These are phyloP conservation scores for Linum usitatissimum DNA, from an alignment of 345 rosid genomes.

Conservation along the genomic window DNA sequence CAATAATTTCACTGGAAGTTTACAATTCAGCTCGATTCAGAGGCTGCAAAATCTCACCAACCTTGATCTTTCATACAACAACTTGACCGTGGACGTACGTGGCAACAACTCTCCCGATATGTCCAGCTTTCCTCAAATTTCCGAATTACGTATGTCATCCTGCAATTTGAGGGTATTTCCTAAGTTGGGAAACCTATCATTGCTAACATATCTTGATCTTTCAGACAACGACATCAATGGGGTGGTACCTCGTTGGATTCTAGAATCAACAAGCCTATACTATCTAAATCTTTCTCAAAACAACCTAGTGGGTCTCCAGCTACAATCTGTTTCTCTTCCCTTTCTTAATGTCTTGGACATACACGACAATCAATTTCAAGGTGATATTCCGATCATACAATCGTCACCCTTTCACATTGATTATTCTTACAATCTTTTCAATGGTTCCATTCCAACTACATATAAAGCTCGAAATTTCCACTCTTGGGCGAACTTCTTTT, in stretches of 20 bases:
- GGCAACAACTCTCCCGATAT: not conserved
- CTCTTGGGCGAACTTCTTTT: slow-evolving; percentile 18
- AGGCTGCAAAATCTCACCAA: slow-evolving; percentile 12
- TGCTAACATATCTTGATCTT: slow-evolving; percentile 20
- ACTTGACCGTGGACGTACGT: slow-evolving; percentile 14
- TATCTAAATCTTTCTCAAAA: slow-evolving; percentile 16
- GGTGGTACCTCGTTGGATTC: slow-evolving; percentile 36
- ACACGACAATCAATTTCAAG: slow-evolving; percentile 20
- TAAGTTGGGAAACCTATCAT: slow-evolving; percentile 17
- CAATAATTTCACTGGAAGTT: slow-evolving; percentile 34
- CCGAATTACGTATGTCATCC: slow-evolving; percentile 31
- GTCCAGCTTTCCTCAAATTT: slow-evolving; percentile 9
- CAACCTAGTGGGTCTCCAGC: slow-evolving; percentile 9
- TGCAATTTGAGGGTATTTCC: slow-evolving; percentile 31
- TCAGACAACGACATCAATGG: slow-evolving; percentile 32
- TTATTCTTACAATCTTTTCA: slow-evolving; percentile 25
- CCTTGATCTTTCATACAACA: slow-evolving; percentile 29
- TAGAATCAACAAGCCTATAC: slow-evolving; percentile 1
- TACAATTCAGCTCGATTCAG: slow-evolving; percentile 11
- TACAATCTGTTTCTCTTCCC: slow-evolving; percentile 5
- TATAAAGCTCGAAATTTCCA: slow-evolving; percentile 8
- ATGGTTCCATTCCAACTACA: slow-evolving; percentile 15
- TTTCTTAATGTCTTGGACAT: slow-evolving; percentile 15
- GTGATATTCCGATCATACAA: slow-evolving; percentile 16
- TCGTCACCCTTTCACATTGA: slow-evolving; percentile 12